phyloP scores from a whole-genome alignment of 2,329 filamentous ascomycete genomes.

The Colletotrichum zoysiae region DNA sequence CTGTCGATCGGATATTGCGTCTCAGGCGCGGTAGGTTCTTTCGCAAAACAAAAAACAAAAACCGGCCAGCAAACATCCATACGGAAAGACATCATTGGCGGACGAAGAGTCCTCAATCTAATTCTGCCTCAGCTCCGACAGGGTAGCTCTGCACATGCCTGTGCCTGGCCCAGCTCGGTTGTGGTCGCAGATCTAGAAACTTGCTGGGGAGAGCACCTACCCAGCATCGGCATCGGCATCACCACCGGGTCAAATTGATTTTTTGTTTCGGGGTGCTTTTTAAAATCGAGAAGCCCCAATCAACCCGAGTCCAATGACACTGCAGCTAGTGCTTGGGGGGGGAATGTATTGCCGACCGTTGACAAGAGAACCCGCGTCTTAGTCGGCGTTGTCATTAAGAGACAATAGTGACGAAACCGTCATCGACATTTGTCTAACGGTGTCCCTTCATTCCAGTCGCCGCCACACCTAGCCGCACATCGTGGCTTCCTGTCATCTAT shows the following conservation, averaged over 20 bases:
- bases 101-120: slow-evolving; percentile 4
- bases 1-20: slow-evolving; percentile 2
- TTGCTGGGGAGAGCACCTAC: background rate
- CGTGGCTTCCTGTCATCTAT: slow-evolving; percentile 15
- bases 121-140: slow-evolving; percentile 16
- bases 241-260: background rate
- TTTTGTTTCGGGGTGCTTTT: background rate
- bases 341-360: background rate
- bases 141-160: slow-evolving; percentile 10
- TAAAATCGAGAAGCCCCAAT: background rate
- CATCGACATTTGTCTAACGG: background rate
- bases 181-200: slow-evolving; percentile 27
- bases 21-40: slow-evolving; percentile 15
- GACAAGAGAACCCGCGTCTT: slow-evolving; percentile 2
- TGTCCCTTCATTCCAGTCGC: background rate
- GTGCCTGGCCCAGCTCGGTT: slow-evolving; percentile 18
- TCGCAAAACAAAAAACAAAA: background rate
- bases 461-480: slow-evolving; percentile 24
- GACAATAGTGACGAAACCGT: slow-evolving; percentile 22
- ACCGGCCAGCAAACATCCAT: background rate
- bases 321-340: slow-evolving; percentile 1
- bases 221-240: background rate
- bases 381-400: slow-evolving; percentile 14
- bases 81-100: background rate
- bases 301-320: background rate